Evolutionary conservation across 768 basidiomycete species (phyloP).

Genomic region (Kondoa malvinella): DNA sequence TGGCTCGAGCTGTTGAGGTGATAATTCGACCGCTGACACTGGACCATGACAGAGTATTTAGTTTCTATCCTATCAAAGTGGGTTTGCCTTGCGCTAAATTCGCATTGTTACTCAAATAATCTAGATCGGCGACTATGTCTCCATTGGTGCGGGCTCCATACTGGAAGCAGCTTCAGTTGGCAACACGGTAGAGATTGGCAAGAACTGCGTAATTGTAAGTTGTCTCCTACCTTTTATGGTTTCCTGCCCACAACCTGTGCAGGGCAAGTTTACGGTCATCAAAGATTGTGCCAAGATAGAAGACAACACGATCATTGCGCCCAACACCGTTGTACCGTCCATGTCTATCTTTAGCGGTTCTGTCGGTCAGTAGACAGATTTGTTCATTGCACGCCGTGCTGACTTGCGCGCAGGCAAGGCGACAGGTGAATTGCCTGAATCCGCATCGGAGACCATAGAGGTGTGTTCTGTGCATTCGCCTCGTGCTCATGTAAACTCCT

Average conservation of each 20-base stretch:
- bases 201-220: constrained; percentile 81
- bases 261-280: constrained; percentile 94
- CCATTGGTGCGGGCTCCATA: constrained; percentile 72
- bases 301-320: constrained; percentile 74
- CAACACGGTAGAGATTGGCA: constrained; percentile 82
- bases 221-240: constrained; percentile 8
- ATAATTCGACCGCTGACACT: neutral
- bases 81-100: neutral
- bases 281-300: constrained; percentile 84
- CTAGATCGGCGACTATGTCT: constrained; percentile 88
- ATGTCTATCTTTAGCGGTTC: constrained; percentile 70
- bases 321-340: constrained; percentile 82
- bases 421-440: constrained; percentile 71
- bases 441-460: constrained; percentile 81
- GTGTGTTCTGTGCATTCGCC: constrained; percentile 16
- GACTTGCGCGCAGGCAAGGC: constrained; percentile 45
- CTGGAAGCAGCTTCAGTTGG: constrained; percentile 92
- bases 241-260: neutral
- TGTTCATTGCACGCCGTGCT: neutral
- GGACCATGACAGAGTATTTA: constrained; percentile 10
- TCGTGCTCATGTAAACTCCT: neutral
- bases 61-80: constrained; percentile 9
- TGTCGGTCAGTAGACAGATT: constrained; percentile 44
- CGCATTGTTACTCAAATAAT: constrained; percentile 59
- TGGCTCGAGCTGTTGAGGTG: constrained; percentile 11